Evolutionary conservation across 805 yeast species (phyloP).

Genomic region (Cyberlindnera euphorbiiphila): DNA sequence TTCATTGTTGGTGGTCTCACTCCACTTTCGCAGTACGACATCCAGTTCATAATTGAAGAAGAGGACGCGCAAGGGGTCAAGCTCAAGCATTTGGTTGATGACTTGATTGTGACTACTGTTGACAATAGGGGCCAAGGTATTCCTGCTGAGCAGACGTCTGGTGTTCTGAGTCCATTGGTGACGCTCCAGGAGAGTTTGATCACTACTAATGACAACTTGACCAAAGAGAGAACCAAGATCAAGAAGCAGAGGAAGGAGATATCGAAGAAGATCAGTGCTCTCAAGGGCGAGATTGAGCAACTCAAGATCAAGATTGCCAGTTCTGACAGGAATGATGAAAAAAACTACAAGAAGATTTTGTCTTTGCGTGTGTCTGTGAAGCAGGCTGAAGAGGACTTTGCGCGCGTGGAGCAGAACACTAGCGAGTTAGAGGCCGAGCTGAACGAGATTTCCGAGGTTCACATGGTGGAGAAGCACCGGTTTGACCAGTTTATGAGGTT

Average conservation of each 20-base stretch:
- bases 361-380: slow-evolving; percentile 22
- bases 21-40: slow-evolving; percentile 60
- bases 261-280: slow-evolving; percentile 45
- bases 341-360: slow-evolving; percentile 32
- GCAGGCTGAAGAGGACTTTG: slow-evolving; percentile 25
- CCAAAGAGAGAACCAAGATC: slow-evolving; percentile 52
- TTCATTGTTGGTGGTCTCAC: slow-evolving; percentile 63
- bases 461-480: slow-evolving; percentile 34
- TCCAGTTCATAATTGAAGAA: slow-evolving; percentile 39
- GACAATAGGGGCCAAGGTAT: slow-evolving; percentile 22
- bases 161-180: slow-evolving; percentile 51
- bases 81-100: slow-evolving; percentile 35
- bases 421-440: slow-evolving; percentile 24
- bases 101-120: slow-evolving; percentile 36
- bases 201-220: slow-evolving; percentile 57
- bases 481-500: slow-evolving; percentile 35
- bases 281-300: slow-evolving; percentile 54
- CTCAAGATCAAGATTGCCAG: slow-evolving; percentile 44
- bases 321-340: slow-evolving; percentile 52
- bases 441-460: slow-evolving; percentile 36
- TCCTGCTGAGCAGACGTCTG: slow-evolving; percentile 32
- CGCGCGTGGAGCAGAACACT: slow-evolving; percentile 18
- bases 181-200: slow-evolving; percentile 63
- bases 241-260: slow-evolving; percentile 58
- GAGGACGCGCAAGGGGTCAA: slow-evolving; percentile 26